Evolutionary conservation across 306 rosid genomes (phyloP).

Genomic region (Citrullus colocynthis): DNA sequence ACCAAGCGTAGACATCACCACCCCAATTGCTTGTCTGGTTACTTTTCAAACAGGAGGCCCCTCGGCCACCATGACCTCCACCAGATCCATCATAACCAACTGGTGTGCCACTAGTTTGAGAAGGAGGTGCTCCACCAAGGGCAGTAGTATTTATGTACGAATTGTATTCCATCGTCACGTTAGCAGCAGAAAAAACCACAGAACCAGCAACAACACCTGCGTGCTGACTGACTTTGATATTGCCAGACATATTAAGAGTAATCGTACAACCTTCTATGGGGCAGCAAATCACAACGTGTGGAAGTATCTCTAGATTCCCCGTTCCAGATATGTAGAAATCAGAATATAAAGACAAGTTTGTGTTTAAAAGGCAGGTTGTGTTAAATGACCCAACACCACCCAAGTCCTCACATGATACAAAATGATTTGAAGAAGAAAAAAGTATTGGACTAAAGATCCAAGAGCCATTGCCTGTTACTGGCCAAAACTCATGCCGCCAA

Average conservation of each 20-base stretch:
- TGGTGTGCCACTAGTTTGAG: constrained; percentile 98
- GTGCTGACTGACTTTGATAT: constrained; percentile 69
- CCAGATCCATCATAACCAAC: constrained; percentile 81
- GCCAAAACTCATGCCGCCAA: constrained; percentile 24
- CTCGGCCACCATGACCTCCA: constrained; percentile 99
- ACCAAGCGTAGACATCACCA: constrained; percentile 99
- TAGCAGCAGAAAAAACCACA: constrained; percentile 62
- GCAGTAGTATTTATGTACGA: constrained; percentile 71
- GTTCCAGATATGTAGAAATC: constrained; percentile 58
- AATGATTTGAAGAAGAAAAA: constrained; percentile 24
- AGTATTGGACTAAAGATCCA: constrained; percentile 14
- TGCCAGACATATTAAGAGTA: constrained; percentile 72
- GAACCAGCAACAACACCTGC: constrained; percentile 73
- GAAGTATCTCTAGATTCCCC: constrained; percentile 88
- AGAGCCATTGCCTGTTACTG: constrained; percentile 25
- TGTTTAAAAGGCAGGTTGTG: constrained; percentile 81
- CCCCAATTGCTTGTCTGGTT: constrained; percentile 77
- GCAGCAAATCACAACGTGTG: constrained; percentile 61
- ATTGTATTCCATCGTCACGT: constrained; percentile 51
- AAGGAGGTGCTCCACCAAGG: constrained; percentile 84
- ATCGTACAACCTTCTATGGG: constrained; percentile 67
- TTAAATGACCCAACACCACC: constrained; percentile 88
- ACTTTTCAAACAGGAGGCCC: constrained; percentile 79
- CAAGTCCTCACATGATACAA: constrained; percentile 72
- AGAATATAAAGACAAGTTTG: constrained; percentile 44